Evolutionary conservation across 768 basidiomycete species (phyloP), one percentile per base, ranked within the genome.

Genomic region (Xanthoconium purpureum): DNA sequence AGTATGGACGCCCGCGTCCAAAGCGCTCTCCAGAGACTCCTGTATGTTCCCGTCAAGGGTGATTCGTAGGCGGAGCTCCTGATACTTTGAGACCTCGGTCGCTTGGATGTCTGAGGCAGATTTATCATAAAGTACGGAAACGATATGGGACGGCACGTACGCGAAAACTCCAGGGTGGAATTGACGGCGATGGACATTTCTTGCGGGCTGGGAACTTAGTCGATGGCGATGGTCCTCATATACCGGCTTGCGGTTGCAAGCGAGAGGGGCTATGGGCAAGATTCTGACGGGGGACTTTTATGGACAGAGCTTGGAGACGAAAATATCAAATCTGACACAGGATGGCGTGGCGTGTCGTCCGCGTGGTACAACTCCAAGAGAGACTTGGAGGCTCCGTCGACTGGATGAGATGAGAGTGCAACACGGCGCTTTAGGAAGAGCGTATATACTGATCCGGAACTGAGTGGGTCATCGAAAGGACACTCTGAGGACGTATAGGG

Each of bases 271-370:
- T 63, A 66, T 64, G 68, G 68, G 68, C 68, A 71, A 64, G 66
- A 64, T 40, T 61, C 58, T 57, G 57, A 50, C 43, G 56, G 54
- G 43, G 38, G 62, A 59, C 61, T 66, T 67, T 66, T 69, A 68
- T 61, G 61, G 63, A 42, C 48, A 49, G 47, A 53, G 37, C 36
- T 45, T 14, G 55, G 33, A 52, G 56, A 46, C 47, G 20, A 60
- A 55, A 70, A 69, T 70, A 69, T 68, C 62, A 71, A 69, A 69
- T 69, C 68, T 61, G 18, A 57, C 68, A 69, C 68, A 69, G 68
- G 68, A 42, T 61, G 55, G 66, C 66, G 68, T 61, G 55, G 66
- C 66, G 68, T 69, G 68, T 52, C 57, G 61, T 49, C 61, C 68
- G 64, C 68, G 68, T 69, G 68, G 68, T 60, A 35, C 6, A 46